These are phyloP conservation scores for Alternaria incomplexa DNA, from an alignment of 2,329 filamentous ascomycete species.

Conservation along the genomic window DNA sequence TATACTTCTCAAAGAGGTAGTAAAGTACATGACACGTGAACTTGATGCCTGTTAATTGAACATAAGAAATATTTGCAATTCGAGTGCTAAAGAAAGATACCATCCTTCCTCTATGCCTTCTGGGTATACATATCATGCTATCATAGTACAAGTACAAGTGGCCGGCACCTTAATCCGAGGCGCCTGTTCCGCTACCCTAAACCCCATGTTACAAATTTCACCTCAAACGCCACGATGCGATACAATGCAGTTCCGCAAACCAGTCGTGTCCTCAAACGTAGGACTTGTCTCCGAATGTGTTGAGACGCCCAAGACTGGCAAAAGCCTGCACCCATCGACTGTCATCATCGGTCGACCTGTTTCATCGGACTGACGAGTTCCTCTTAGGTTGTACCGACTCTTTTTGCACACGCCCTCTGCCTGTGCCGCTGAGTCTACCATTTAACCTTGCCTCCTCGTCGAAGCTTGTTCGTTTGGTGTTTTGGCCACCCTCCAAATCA, in stretches of 20 bases:
- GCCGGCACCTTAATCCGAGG: constrained; percentile 6
- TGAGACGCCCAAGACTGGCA: not conserved
- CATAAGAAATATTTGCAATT: constrained; percentile 1
- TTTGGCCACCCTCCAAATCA: constrained; percentile 40
- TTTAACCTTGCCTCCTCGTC: constrained; percentile 19
- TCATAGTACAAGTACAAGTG: constrained; percentile 22
- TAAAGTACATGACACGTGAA: not conserved
- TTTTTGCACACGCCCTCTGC: constrained; percentile 38
- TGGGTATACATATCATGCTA: constrained; percentile 20
- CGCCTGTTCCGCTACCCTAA: constrained; percentile 1
- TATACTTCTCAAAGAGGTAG: no score
- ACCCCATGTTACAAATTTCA: constrained; percentile 5
- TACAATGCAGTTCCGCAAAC: constrained; percentile 1
- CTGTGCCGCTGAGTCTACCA: constrained; percentile 31
- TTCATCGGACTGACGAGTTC: constrained; percentile 25
- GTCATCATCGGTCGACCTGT: not conserved
- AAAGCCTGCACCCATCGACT: not conserved
- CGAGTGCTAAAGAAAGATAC: constrained; percentile 6
- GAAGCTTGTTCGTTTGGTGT: constrained; percentile 16
- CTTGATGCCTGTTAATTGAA: not conserved
- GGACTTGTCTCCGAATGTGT: not conserved
- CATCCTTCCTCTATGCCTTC: constrained; percentile 2
- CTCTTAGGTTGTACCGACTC: constrained; percentile 35
- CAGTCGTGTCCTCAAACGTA: not conserved
- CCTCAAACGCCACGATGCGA: constrained; percentile 21